Base-by-base conservation (phyloP, 169 alveolate species). In the Plasmodium sp. region DNA sequence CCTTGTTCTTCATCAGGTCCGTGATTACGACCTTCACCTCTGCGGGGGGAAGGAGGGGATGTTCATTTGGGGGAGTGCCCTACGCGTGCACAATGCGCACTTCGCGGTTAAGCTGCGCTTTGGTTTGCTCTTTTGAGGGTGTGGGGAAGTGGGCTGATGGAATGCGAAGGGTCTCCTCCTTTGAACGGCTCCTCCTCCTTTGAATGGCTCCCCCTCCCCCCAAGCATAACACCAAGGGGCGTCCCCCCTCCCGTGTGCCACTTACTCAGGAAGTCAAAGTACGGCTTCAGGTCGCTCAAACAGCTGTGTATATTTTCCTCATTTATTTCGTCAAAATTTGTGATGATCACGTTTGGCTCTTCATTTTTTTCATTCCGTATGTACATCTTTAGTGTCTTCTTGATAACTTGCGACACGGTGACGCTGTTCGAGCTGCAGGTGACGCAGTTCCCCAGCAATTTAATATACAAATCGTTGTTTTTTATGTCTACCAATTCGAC, bases 341-440 rank as follows among this genome's bases (percentile, higher is more conserved):
- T 80, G 9, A 93, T 83, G 27, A 93, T 83, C 33, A 96, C 97
- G 36, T 93, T 94, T 71, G 96, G 96, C 48, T 95, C 97, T 51
- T 94, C 85, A 22, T 88, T 95, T 43, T 82, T 93, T 34, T 88
- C 81, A 39, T 95, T 58, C 62, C 95, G 62, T 45, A 96, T 80
- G 83, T 95, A 96, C 84, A 80, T 94, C 51, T 83, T 92, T 82
- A 96, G 83, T 1, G 96, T 96, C 48, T 93, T 93, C 84, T 96
- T 97, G 36, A 96, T 96, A 71, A 93, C 97, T 4, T 92, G 92
- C 39, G 96, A 95, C 14, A 96, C 96, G 18, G 98, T 96, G 4
- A 91, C 93, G 62, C 95, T 82, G 73, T 96, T 93, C 18, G 96
- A 86, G 54, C 97, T 96, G 54, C 98, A 96, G 36, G 96, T 94